A percentile compares a stretch with the other conserved stretches of the same genome.
phyloP scores from a whole-genome alignment of 129 eudicot species.

The Artemisia annua region DNA sequence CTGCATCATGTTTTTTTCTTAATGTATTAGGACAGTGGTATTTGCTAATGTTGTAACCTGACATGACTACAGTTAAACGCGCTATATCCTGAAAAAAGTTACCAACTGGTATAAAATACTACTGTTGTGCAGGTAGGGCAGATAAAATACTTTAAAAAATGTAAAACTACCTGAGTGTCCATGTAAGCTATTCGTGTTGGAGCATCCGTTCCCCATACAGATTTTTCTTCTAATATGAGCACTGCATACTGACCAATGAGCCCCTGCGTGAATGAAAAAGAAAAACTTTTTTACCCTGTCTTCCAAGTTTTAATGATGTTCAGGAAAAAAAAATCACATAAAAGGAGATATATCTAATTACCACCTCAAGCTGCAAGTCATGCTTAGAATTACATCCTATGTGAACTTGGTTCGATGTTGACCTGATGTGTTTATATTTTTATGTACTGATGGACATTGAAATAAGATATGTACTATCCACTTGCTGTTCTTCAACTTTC shows the following conservation, averaged over 20 bases:
- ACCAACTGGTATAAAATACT: conserved; percentile 4
- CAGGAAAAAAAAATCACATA: too few relatives aligned
- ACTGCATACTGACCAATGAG: conserved; percentile 98
- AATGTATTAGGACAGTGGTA: too few relatives aligned
- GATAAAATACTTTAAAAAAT: neutral
- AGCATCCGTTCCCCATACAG: conserved; percentile 99
- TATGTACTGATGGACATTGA: neutral
- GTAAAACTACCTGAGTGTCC: conserved; percentile 82
- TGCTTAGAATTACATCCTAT: neutral
- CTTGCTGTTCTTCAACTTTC: neutral
- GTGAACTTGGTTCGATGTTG: neutral
- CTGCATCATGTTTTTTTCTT: too few relatives aligned
- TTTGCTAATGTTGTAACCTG: too few relatives aligned
- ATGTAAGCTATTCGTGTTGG: conserved; percentile 96
- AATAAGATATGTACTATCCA: neutral
- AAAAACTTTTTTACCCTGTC: too few relatives aligned
- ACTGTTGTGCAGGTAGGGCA: neutral
- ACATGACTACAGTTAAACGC: conserved; percentile 70
- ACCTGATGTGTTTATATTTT: neutral
- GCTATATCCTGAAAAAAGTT: conserved; percentile 76
- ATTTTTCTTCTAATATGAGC: conserved; percentile 93
- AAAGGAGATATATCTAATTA: neutral
- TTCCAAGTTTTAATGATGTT: too few relatives aligned
- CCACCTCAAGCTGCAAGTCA: too few relatives aligned
- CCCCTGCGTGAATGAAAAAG: conserved; percentile 73